Evolutionary conservation across 768 basidiomycete genomes (phyloP), one percentile per base, ranked within the genome.

Genomic region (Serendipita indica): DNA sequence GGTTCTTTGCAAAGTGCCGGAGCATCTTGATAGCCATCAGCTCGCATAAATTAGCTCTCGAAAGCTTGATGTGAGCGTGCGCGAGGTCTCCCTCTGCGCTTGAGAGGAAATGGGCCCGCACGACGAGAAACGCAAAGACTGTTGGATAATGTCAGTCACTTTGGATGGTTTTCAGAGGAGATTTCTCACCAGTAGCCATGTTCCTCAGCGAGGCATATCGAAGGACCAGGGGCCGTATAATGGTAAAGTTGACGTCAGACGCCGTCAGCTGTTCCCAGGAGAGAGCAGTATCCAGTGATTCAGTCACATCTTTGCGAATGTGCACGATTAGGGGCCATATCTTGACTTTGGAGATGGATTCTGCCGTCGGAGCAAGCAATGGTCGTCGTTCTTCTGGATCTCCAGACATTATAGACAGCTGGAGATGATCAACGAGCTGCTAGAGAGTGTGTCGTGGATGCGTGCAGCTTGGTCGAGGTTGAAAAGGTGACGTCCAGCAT

Each of bases 1-100:
- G 78, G 64, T 82, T 79, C 3, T 77, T 77, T 0, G 86, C 82
- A 65, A 87, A 92, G 32, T 77, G 76, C 20, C 77, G 79, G 10
- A 92, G 74, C 22, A 93, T 78, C 66, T 96, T 96, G 74, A 89
- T 81, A 6, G 93, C 90, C 18, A 96, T 70, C 14, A 96, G 79
- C 67, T 96, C 90, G 70, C 89, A 93, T 7, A 93, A 75, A 30
- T 76, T 82, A 3, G 90, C 92, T 37, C 85, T 74, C 7, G 81
- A 72, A 5, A 73, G 69, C 73, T 86, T 84, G 58, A 96, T 75
- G 14, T 77, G 80, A 6, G 88, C 78, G 70, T 83, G 84, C 13
- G 88, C 87, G 45, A 96, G 74, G 64, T 92, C 82, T 2, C 75
- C 73, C 25, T 80, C 80, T 2, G 82, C 77, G 49, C 81, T 77